Evolutionary conservation across 495 filamentous ascomycete species (phyloP), one percentile per base, ranked within the genome.

Genomic region (Xylaria longipes): DNA sequence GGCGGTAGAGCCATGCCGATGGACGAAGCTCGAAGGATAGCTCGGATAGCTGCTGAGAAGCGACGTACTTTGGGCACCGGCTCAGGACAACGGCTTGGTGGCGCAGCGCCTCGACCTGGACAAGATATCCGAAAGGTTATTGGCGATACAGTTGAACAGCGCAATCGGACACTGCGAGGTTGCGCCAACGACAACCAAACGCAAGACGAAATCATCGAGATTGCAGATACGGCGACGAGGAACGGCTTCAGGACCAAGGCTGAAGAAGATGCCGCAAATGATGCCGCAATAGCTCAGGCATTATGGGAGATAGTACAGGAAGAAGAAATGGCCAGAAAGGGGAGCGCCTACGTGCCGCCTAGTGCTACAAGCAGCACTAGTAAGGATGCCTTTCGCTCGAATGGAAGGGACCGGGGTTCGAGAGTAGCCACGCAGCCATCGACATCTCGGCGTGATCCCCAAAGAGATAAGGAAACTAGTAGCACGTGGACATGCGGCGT

Each of bases 191-290:
- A 89, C 29, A 91, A 86, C 25, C 85, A 86, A 14, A 85, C 84
- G 50, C 79, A 83, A 61, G 83, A 88, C 35, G 88, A 93, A 57
- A 91, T 91, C 3, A 79, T 81, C 5, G 83, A 85, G 45, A 83
- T 93, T 3, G 86, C 87, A 2, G 89, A 94, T 68, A 86, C 91
- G 72, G 92, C 92, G 8, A 89, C 88, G 5, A 80, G 83, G 57
- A 92, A 91, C 74, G 93, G 94, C 0, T 94, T 96, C 84, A 84
- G 87, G 48, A 97, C 95, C 0, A 87, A 94, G 77, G 93, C 93
- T 0, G 93, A 97, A 75, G 93, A 96, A 75, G 94, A 97, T 65
- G 91, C 94, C 73, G 95, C 93, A 1, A 95, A 97, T 72, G 93
- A 98, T 57, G 86, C 87, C 25, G 95, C 95, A n/a, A 97, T 97